These are phyloP conservation scores for Xylariaceae sp. DNA, from an alignment of 2,329 filamentous ascomycete species.

Conservation along the genomic window DNA sequence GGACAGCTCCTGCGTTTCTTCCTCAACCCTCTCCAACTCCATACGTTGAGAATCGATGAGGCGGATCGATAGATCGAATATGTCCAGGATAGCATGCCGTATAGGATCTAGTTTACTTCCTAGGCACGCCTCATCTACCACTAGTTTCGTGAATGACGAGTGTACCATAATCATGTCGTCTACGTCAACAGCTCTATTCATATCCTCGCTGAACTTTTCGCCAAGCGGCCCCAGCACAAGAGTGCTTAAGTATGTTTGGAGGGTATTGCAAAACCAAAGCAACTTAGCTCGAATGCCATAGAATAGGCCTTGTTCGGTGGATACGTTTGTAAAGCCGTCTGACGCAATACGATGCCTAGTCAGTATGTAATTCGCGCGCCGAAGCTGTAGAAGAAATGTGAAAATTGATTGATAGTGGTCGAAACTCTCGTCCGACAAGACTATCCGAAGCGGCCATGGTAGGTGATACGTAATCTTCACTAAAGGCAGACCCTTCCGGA, in stretches of 20 bases:
- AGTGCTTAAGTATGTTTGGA: slow-evolving; percentile 73
- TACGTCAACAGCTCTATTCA: slow-evolving; percentile 65
- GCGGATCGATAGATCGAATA: slow-evolving; percentile 70
- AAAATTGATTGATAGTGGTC: slow-evolving; percentile 68
- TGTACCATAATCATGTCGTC: slow-evolving; percentile 77
- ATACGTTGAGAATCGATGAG: slow-evolving; percentile 58
- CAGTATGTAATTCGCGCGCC: slow-evolving; percentile 65
- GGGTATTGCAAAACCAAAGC: slow-evolving; percentile 70
- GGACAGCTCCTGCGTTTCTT: slow-evolving; percentile 38
- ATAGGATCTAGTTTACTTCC: slow-evolving; percentile 66
- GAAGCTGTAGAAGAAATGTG: slow-evolving; percentile 72
- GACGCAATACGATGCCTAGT: slow-evolving; percentile 48
- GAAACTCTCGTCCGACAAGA: slow-evolving; percentile 64
- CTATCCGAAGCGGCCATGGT: slow-evolving; percentile 64
- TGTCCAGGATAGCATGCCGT: slow-evolving; percentile 65
- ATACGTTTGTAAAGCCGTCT: slow-evolving; percentile 35
- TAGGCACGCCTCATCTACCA: slow-evolving; percentile 67
- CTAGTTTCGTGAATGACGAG: slow-evolving; percentile 54
- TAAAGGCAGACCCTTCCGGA: slow-evolving; percentile 56
- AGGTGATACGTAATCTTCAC: slow-evolving; percentile 68
- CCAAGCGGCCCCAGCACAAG: slow-evolving; percentile 64
- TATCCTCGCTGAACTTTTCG: slow-evolving; percentile 49
- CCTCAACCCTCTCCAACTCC: slow-evolving; percentile 35
- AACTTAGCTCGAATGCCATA: slow-evolving; percentile 64
- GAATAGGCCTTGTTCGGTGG: slow-evolving; percentile 46